Evolutionary conservation across 1,284 basidiomycete genomes (phyloP), one percentile per base, ranked within the genome.

Genomic region (Apiotrichum mycotoxinovorans): DNA sequence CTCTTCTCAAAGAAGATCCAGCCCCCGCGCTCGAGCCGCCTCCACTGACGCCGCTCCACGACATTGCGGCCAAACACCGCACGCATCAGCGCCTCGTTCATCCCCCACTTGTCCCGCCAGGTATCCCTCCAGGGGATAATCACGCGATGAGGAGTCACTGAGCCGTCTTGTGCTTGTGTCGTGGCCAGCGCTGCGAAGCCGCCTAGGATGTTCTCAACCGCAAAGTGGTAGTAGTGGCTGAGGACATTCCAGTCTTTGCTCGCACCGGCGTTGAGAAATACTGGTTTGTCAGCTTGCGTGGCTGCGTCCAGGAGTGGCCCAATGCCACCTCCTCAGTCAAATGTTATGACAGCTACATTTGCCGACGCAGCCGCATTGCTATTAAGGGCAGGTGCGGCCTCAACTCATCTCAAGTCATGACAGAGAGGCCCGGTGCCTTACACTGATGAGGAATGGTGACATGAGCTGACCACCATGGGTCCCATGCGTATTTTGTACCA

Each of bases 211-310:
- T 89, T 81, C 69, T 91, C 88, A 0, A 85, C 88, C 34, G 86
- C 86, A 61, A 89, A 85, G 75, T 91, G 88, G 74, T 89, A 91
- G 72, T 89, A 90, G 70, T 91, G 88, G 34, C 45, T 56, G 38
- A 66, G 40, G 52, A 61, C 62, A 52, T 56, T 53, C 54, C 53
- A 55, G 46, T 53, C 40, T 46, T 52, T 51, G 57, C 49, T 30
- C 43, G 59, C 18, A 52, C 59, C 61, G 30, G 66, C 66, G 45
- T 66, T 66, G 15, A 64, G 22, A 46, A 64, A 62, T 12, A 67
- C 66, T 67, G 33, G 30, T 30, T 5, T 12, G 30, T 30, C 12
- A 30, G 12, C 30, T 30, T n/a, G n/a, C n/a, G n/a, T n/a, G n/a
- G n/a, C n/a, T n/a, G n/a, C n/a, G n/a, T n/a, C n/a, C n/a, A n/a